Percentiles rank a stretch among this genome's conserved stretches.
Evolutionary conservation across 2,329 filamentous ascomycete genomes (phyloP).

Genomic region (Pestalotiopsis sp.): DNA sequence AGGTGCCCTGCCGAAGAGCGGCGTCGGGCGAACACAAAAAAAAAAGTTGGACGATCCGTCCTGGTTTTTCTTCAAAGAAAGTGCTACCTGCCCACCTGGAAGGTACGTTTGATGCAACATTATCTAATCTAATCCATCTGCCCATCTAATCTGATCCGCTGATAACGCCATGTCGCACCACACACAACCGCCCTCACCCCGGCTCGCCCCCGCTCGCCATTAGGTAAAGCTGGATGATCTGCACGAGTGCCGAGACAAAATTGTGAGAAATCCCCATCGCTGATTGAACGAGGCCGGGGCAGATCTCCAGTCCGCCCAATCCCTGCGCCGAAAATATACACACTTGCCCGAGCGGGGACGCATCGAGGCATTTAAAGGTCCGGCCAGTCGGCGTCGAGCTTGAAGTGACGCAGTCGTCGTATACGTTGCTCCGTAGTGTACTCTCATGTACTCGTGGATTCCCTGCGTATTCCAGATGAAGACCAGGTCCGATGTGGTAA

Average conservation of each 20-base stretch:
- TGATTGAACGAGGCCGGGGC: not conserved
- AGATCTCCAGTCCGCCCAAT: not conserved
- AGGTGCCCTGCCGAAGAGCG: not conserved
- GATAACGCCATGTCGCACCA: slow-evolving; percentile 6
- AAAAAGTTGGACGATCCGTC: not conserved
- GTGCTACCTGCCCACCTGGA: not conserved
- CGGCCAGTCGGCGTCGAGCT: not conserved
- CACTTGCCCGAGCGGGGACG: not conserved
- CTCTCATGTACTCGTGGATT: too few species aligned
- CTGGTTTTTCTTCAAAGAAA: not conserved
- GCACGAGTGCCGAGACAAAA: not conserved
- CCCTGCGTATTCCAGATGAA: not conserved
- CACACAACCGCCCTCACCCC: not conserved
- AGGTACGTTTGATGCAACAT: not conserved
- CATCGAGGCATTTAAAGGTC: not conserved
- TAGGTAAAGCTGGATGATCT: not conserved
- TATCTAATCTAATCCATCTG: slow-evolving; percentile 9
- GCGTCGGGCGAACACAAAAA: not conserved
- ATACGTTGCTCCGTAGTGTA: not conserved
- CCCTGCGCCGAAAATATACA: not conserved
- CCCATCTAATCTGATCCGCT: slow-evolving; percentile 10
- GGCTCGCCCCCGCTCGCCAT: not conserved
- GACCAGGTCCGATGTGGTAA: not conserved
- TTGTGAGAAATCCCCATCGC: not conserved
- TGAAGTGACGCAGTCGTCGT: not conserved